A percentile compares a stretch with the other conserved stretches of the same genome.
These are phyloP conservation scores for Phytophthora boehmeriae DNA, from an alignment of 352 stramenopile genomes.

Conservation along the genomic window DNA sequence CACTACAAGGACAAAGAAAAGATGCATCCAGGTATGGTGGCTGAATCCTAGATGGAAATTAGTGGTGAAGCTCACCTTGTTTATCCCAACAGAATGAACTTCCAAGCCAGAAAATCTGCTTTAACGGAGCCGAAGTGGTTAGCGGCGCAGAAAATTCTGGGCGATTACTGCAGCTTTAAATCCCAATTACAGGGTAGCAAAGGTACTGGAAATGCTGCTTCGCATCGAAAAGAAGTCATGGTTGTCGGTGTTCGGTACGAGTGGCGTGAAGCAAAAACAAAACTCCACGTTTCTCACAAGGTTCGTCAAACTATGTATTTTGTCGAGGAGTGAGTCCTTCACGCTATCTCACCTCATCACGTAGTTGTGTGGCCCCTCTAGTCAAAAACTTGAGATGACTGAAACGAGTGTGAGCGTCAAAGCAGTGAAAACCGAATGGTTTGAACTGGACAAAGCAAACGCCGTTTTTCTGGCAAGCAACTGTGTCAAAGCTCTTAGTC, in stretches of 20 bases:
- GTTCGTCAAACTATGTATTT: constrained; percentile 36
- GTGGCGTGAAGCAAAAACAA: constrained; percentile 68
- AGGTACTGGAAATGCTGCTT: not conserved
- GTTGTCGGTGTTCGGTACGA: constrained; percentile 68
- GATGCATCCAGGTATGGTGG: constrained; percentile 43
- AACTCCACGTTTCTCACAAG: constrained; percentile 68
- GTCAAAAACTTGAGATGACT: not conserved
- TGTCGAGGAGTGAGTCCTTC: not conserved
- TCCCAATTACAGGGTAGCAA: not conserved
- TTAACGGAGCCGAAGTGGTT: constrained; percentile 51
- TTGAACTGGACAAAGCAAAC: constrained; percentile 48
- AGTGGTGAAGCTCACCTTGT: not conserved
- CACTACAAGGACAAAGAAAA: constrained; percentile 17
- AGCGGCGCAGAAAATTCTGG: constrained; percentile 42
- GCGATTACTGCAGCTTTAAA: constrained; percentile 73
- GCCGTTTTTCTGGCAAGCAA: constrained; percentile 56
- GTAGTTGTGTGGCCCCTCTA: constrained; percentile 27
- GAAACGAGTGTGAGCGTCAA: not conserved
- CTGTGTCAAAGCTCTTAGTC: constrained; percentile 41
- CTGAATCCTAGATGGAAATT: not conserved
- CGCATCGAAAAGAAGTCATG: constrained; percentile 45
- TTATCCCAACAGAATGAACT: constrained; percentile 40
- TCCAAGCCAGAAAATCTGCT: constrained; percentile 55
- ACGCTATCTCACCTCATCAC: not conserved
- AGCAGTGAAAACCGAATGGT: constrained; percentile 35